Evolutionary conservation across 768 basidiomycete species (phyloP).

Genomic region (Solioccasus polychromus): DNA sequence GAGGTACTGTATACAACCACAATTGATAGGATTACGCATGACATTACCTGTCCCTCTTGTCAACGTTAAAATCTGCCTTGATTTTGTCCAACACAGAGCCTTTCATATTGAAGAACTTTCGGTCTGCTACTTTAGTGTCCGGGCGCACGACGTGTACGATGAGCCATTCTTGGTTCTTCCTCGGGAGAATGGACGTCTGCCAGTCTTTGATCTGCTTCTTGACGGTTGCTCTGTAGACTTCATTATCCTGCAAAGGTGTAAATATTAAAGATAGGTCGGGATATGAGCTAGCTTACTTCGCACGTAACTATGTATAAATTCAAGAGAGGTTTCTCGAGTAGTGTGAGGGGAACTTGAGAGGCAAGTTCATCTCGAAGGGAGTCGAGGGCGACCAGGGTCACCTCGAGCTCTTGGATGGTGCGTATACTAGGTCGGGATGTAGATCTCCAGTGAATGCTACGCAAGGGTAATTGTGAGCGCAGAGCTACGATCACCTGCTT

Average conservation of each 20-base stretch:
- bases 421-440: slow-evolving; percentile 64
- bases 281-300: slow-evolving; percentile 57
- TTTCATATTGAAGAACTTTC: slow-evolving; percentile 80
- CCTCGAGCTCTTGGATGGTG: slow-evolving; percentile 87
- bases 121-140: slow-evolving; percentile 55
- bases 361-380: slow-evolving; percentile 68
- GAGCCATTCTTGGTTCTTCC: slow-evolving; percentile 91
- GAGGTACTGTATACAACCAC: slow-evolving; percentile 14
- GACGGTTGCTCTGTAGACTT: slow-evolving; percentile 72
- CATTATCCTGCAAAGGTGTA: slow-evolving; percentile 44
- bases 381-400: slow-evolving; percentile 68
- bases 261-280: slow-evolving; percentile 6
- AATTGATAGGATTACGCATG: slow-evolving; percentile 4
- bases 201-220: slow-evolving; percentile 93
- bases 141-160: slow-evolving; percentile 83
- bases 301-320: slow-evolving; percentile 86
- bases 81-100: slow-evolving; percentile 87
- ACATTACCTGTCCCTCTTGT: slow-evolving; percentile 73
- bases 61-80: slow-evolving; percentile 85
- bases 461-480: slow-evolving; percentile 73
- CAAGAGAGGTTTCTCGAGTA: slow-evolving; percentile 84
- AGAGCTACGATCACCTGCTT: slow-evolving; percentile 63
- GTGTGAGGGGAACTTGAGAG: slow-evolving; percentile 70
- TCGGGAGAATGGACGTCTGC: slow-evolving; percentile 60
- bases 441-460: slow-evolving; percentile 92